Conservation (phyloP, 129 eudicot genomes). For the Flaveria brownii region DNA sequence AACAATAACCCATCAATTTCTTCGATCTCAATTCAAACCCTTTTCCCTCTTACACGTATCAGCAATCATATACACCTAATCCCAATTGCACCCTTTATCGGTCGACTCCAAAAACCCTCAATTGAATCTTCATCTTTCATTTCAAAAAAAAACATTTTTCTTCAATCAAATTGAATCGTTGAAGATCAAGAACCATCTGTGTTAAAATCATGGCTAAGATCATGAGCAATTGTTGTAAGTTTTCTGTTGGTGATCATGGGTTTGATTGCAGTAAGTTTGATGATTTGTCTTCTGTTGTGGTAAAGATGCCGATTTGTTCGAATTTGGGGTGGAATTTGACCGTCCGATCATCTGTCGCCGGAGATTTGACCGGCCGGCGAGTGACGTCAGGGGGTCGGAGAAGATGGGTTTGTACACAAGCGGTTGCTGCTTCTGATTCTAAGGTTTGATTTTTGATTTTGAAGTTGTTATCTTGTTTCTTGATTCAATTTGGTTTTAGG, state of each 20-base stretch:
- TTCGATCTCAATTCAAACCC: constrained; percentile 28
- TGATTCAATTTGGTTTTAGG: neutral
- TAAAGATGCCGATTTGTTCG: constrained; percentile 30
- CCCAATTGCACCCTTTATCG: constrained; percentile 16
- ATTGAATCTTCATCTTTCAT: constrained; percentile 16
- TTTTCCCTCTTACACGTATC: constrained; percentile 34
- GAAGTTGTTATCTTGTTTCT: no score
- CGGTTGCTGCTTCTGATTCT: constrained; percentile 29
- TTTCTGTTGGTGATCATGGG: constrained; percentile 27
- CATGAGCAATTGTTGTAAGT: constrained; percentile 18
- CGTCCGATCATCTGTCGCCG: constrained; percentile 29
- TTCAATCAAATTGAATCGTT: constrained; percentile 1
- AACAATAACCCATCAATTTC: constrained; percentile 31
- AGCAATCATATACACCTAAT: constrained; percentile 4
- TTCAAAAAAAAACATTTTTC: constrained; percentile 1
- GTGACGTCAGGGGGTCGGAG: constrained; percentile 24
- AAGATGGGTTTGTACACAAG: constrained; percentile 22
- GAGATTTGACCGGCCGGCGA: constrained; percentile 30
- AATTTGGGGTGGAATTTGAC: constrained; percentile 24
- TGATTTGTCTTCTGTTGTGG: constrained; percentile 18
- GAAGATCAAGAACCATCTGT: neutral
- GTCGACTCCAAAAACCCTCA: constrained; percentile 26
- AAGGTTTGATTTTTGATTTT: constrained; percentile 26
- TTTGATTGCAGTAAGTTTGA: constrained; percentile 26
- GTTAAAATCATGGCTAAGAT: constrained; percentile 27